Evolutionary conservation across 192 early-diverging fungal species (phyloP).

Genomic region (Entrophospora sp.): DNA sequence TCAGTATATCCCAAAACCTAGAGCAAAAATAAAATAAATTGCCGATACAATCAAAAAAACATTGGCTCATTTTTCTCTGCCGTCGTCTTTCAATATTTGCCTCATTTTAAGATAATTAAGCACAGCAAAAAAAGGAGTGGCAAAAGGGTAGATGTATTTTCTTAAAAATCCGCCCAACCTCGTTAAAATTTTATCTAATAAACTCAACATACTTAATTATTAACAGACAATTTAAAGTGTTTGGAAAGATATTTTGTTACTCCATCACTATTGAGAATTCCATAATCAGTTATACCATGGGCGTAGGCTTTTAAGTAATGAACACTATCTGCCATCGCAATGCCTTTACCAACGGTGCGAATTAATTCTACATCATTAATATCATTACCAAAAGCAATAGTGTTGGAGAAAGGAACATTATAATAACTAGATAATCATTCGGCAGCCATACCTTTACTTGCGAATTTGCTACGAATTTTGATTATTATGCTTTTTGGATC

Average conservation of each 20-base stretch:
- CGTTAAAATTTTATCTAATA: background rate
- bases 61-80: background rate
- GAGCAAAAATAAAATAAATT: background rate
- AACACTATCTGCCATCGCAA: background rate
- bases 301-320: background rate
- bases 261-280: background rate
- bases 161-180: background rate
- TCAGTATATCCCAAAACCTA: background rate
- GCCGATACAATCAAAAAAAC: background rate
- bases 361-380: conserved; percentile 1
- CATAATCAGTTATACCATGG: conserved; percentile 3
- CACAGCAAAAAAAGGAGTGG: background rate
- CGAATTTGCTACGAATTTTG: background rate
- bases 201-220: background rate
- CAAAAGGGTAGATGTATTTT: background rate
- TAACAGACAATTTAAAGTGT: background rate
- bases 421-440: background rate
- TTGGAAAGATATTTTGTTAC: background rate
- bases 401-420: background rate
- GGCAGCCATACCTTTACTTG: background rate
- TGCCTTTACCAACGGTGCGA: background rate
- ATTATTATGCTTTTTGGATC: background rate
- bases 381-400: conserved; percentile 8
- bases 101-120: background rate
- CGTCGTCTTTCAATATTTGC: background rate